Evolutionary conservation across 345 rosid genomes (phyloP), one percentile per base, ranked within the genome.

Genomic region (Cochlearia excelsa): DNA sequence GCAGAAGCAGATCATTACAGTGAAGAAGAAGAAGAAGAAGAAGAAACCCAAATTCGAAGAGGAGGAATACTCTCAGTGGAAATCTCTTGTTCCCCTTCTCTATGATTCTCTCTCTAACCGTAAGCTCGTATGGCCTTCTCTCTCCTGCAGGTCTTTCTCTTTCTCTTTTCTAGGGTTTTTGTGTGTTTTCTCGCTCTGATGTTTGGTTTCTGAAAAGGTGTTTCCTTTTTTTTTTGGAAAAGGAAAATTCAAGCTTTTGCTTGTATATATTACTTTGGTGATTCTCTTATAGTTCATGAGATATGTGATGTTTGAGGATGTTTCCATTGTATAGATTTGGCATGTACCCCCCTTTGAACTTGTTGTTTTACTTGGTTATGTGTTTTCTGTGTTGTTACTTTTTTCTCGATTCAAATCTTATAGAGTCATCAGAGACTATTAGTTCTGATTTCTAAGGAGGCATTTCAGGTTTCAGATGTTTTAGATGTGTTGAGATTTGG

Each of bases 121-220:
- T 67, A 93, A 93, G 71, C 99, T 93, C 66, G 97, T 93, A 51
- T 93, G 99, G 99, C 99, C 99, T 23, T 90, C 97, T 30, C 99
- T 93, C 77, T 93, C 99, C 52, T 93, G 98, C 97, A 81, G 99
- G 95, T 89, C 40, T 9, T 0, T 16, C 23, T 16, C 23, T 16
- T 16, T 16, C 23, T 16, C 23, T 33, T 8, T 37, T 37, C 49
- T 1, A 3, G 9, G 0, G 1, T 48, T 50, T 6, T 9, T 54
- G 6, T 27, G 5, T 1, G 2, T 28, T 16, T 11, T n/a, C 23
- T 2, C 2, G 23, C 23, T 16, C 23, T 40, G 2, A 27, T 55
- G 59, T 65, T 74, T 67, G 76, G 80, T 73, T 71, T 76, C 70
- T 43, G 35, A 1, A 45, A 16, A 16, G 23, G 23, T 16, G 23